phyloP scores from a whole-genome alignment of 768 basidiomycete species.

The Russula griseocarnosa region DNA sequence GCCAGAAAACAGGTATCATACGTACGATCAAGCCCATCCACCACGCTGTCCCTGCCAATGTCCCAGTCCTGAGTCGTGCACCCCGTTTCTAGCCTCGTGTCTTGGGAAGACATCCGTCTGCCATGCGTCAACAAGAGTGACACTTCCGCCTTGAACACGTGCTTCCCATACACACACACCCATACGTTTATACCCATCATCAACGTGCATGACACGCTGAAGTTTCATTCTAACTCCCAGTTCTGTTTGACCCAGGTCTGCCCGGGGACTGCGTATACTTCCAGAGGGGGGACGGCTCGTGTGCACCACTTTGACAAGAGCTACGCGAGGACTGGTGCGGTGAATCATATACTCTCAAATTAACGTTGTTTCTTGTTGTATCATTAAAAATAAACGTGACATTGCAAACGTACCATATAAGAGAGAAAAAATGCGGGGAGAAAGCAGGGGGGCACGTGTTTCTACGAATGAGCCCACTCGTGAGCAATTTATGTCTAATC shows the following conservation, averaged over 20 bases:
- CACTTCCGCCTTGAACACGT: too few relatives aligned
- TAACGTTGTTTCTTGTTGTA: background rate
- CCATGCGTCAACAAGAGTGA: too few relatives aligned
- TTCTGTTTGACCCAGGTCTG: background rate
- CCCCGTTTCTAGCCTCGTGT: too few relatives aligned
- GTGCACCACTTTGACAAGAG: slow-evolving; percentile 93
- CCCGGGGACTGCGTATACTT: slow-evolving; percentile 79
- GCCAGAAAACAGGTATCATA: too few relatives aligned
- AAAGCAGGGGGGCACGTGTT: background rate
- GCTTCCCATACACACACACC: too few relatives aligned
- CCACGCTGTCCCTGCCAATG: too few relatives aligned
- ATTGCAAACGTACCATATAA: slow-evolving; percentile 3
- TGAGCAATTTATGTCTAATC: slow-evolving; percentile 8
- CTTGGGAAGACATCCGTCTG: too few relatives aligned
- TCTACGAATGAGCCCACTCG: background rate
- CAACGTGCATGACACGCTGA: too few relatives aligned
- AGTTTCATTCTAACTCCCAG: too few relatives aligned
- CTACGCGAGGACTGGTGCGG: slow-evolving; percentile 89
- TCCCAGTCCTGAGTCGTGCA: too few relatives aligned
- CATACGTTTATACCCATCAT: too few relatives aligned
- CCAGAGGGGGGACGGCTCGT: slow-evolving; percentile 89
- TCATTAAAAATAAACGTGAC: background rate
- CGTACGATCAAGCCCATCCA: too few relatives aligned
- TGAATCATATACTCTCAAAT: slow-evolving; percentile 52
- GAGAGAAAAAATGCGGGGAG: background rate